These are phyloP conservation scores for Wickerhamia fluorescens DNA, from an alignment of 805 yeast genomes.

Conservation along the genomic window DNA sequence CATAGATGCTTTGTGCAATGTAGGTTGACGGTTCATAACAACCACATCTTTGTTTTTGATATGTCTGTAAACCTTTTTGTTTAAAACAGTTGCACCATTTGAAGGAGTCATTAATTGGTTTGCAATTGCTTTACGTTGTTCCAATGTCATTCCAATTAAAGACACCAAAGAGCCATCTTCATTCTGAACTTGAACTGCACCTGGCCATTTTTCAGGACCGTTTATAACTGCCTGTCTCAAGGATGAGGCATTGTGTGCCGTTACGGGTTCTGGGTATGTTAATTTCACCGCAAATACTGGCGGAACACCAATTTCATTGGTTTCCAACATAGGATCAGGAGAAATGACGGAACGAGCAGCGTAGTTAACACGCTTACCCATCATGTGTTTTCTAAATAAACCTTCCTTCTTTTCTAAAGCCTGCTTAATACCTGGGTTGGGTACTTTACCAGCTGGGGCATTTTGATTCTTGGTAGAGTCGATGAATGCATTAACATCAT, in stretches of 20 bases:
- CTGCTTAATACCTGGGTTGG: conserved; percentile 95
- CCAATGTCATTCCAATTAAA: conserved; percentile 80
- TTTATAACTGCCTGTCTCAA: conserved; percentile 91
- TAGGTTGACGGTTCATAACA: conserved; percentile 98
- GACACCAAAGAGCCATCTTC: conserved; percentile 87
- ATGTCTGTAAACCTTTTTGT: conserved; percentile 92
- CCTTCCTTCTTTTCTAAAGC: conserved; percentile 98
- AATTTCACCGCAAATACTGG: conserved; percentile 95
- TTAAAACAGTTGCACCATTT: conserved; percentile 52
- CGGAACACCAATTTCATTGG: conserved; percentile 97
- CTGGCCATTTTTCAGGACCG: conserved; percentile 99
- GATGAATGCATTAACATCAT: conserved; percentile 88
- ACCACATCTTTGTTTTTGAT: conserved; percentile 93
- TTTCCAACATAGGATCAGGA: conserved; percentile 97
- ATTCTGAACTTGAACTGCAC: conserved; percentile 92
- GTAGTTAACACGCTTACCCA: conserved; percentile 99
- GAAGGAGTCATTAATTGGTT: conserved; percentile 90
- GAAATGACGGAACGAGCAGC: conserved; percentile 99
- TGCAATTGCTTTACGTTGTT: conserved; percentile 92
- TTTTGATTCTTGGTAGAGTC: conserved; percentile 88
- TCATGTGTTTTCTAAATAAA: conserved; percentile 96
- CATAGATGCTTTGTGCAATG: conserved; percentile 98
- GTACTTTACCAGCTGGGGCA: conserved; percentile 56
- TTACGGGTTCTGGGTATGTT: conserved; percentile 98
- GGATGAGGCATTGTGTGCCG: conserved; percentile 83